phyloP scores from a whole-genome alignment of 2,329 filamentous ascomycete genomes.

The Fusarium sp. region DNA sequence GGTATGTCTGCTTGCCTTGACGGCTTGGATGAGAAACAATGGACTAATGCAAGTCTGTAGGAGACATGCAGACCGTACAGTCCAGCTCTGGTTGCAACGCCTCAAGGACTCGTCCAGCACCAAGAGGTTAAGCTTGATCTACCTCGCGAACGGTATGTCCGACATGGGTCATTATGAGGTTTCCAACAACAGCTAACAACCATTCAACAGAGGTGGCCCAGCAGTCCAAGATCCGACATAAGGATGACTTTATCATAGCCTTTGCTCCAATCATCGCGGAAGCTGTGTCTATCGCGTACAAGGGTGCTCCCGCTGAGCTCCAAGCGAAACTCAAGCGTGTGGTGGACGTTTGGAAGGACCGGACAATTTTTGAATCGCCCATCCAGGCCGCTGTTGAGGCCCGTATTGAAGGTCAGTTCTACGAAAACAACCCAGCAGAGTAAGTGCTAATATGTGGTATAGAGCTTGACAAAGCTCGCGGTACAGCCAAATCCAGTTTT shows the following conservation, averaged over 20 bases:
- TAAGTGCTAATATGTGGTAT: slow-evolving; percentile 27
- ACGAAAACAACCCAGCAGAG: not conserved
- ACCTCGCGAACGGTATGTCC: slow-evolving; percentile 88
- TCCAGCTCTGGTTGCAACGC: slow-evolving; percentile 89
- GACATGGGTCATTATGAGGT: not conserved
- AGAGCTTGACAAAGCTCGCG: slow-evolving; percentile 74
- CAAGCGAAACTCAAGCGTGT: slow-evolving; percentile 90
- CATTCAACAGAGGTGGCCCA: slow-evolving; percentile 83
- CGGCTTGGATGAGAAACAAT: not conserved
- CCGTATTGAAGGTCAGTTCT: slow-evolving; percentile 75
- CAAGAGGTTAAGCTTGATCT: slow-evolving; percentile 91
- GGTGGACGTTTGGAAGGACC: slow-evolving; percentile 92
- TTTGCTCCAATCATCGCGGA: slow-evolving; percentile 94
- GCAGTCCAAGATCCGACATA: slow-evolving; percentile 92
- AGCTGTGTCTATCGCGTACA: slow-evolving; percentile 90
- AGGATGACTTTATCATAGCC: slow-evolving; percentile 91
- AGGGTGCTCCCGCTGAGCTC: slow-evolving; percentile 85
- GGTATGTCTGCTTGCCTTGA: slow-evolving; percentile 64
- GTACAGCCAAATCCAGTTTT: slow-evolving; percentile 63
- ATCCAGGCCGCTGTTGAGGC: slow-evolving; percentile 86
- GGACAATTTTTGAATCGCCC: slow-evolving; percentile 83
- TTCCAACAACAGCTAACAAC: slow-evolving; percentile 9
- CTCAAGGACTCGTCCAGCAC: slow-evolving; percentile 87
- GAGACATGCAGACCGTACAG: slow-evolving; percentile 91
- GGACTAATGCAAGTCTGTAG: slow-evolving; percentile 58